Base-by-base conservation (phyloP, 192 early-diverging fungal genomes). In the Ambispora gerdemannii region DNA sequence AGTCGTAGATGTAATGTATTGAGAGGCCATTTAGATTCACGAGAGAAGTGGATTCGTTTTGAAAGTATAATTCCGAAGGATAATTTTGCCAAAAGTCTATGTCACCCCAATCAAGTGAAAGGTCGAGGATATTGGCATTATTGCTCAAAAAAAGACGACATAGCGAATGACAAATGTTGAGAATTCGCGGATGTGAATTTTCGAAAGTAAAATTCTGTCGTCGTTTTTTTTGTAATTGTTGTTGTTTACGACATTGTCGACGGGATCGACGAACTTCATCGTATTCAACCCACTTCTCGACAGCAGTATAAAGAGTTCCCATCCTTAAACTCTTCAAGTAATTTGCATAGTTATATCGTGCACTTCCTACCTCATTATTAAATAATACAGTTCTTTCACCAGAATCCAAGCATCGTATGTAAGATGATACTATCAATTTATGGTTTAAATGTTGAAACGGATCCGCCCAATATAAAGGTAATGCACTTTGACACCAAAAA, bases 41-140 rank as follows among this genome's bases (percentile, higher is more conserved):
- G 8, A 70, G 36, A 19, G 49, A 58, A 17, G 53, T 35, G 4
- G 50, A 24, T 22, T 35, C 28, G 2, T 31, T 22, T 24, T 31
- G 22, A 11, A 50, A 67, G 22, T 53, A 53, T 22, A 67, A 36
- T 33, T 52, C 31, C 8, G 34, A 10, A 15, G 65, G 65, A 58
- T 56, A 70, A 25, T 27, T 50, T 43, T 58, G 53, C 43, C 63
- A 47, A 19, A 66, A 47, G 31, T 66, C 47, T 7, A 50, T 66
- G 15, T 50, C n/a, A 58, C 52, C 67, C 52, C 67, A 70, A 43
- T 70, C 67, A 43, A 70, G 55, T 0, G 67, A 70, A 17, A 70
- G 49, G 3, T 50, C 53, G 6, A 30, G 32, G 30, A 70, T 38
- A 36, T 50, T 58, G 10, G 52, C 50, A 13, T 32, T 25, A 11